Evolutionary conservation across 2,329 filamentous ascomycete species (phyloP).

Genomic region (Fusarium chuoi): DNA sequence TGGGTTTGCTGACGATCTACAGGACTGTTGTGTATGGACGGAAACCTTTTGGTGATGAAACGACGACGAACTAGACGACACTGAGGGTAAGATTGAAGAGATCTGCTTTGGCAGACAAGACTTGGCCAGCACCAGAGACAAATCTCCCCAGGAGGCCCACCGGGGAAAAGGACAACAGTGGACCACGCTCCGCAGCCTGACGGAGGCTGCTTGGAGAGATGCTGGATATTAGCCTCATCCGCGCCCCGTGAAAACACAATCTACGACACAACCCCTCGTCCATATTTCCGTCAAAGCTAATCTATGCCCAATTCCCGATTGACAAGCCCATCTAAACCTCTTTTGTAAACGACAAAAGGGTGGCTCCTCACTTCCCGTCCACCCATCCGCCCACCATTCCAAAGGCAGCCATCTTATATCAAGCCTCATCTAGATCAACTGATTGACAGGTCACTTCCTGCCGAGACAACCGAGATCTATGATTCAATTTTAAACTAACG

Average conservation of each 20-base stretch:
- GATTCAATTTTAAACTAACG: not conserved
- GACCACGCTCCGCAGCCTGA: not conserved
- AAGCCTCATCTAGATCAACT: not conserved
- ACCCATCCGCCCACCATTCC: not conserved
- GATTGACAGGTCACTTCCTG: not conserved
- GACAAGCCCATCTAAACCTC: not conserved
- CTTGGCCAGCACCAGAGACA: rapidly evolving
- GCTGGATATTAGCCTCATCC: not conserved
- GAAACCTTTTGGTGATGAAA: slow-evolving; percentile 5
- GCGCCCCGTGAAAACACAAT: not conserved
- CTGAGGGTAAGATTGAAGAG: not conserved
- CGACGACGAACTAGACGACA: not conserved
- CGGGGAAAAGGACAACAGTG: not conserved
- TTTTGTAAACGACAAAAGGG: not conserved
- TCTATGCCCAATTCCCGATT: not conserved
- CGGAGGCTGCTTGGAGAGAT: not conserved
- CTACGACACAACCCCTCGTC: no score
- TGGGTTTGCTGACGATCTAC: not conserved
- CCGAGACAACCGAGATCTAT: not conserved
- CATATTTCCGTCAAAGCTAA: not conserved
- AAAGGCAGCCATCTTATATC: not conserved
- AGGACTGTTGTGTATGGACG: slow-evolving; percentile 36
- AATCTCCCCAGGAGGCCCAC: not conserved
- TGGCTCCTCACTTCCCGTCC: not conserved
- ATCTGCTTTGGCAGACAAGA: not conserved